Conservation (phyloP, 106 monocot genomes). For the Phalaenopsis equestris region DNA sequence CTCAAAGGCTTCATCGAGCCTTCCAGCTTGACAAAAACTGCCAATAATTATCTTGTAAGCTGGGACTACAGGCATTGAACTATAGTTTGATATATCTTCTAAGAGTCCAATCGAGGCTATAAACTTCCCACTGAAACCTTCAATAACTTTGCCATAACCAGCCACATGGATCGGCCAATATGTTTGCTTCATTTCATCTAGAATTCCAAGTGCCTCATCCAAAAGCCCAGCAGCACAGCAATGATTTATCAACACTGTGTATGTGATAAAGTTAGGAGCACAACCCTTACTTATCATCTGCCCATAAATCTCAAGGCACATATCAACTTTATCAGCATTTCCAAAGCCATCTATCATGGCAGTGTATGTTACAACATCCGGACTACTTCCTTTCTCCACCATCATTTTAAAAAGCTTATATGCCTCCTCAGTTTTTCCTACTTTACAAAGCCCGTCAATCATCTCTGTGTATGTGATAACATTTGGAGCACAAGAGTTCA, state of each 20-base stretch:
- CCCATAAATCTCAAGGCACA: constrained; percentile 56
- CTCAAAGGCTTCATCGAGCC: constrained; percentile 62
- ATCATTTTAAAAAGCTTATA: constrained; percentile 70
- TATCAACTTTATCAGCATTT: constrained; percentile 50
- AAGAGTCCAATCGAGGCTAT: constrained; percentile 61
- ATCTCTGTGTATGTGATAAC: constrained; percentile 93
- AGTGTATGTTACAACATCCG: constrained; percentile 93
- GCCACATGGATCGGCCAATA: constrained; percentile 59
- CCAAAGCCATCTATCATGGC: constrained; percentile 94
- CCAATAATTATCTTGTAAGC: constrained; percentile 73
- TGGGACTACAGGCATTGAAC: constrained; percentile 45
- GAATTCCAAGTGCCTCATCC: constrained; percentile 63
- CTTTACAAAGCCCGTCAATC: constrained; percentile 94
- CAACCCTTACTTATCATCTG: constrained; percentile 70
- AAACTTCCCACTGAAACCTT: constrained; percentile 87
- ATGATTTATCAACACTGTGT: constrained; percentile 77
- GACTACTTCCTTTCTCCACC: constrained; percentile 88
- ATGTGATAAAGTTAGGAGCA: constrained; percentile 91
- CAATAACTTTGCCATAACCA: constrained; percentile 44
- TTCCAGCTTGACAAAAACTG: constrained; percentile 59
- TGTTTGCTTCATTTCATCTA: constrained; percentile 92
- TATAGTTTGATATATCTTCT: constrained; percentile 53
- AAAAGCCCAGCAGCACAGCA: constrained; percentile 79
- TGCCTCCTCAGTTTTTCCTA: constrained; percentile 76
- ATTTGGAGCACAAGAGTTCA: constrained; percentile 79